These are phyloP conservation scores for Kandelia obovata DNA, from an alignment of 345 rosid genomes.

Conservation along the genomic window DNA sequence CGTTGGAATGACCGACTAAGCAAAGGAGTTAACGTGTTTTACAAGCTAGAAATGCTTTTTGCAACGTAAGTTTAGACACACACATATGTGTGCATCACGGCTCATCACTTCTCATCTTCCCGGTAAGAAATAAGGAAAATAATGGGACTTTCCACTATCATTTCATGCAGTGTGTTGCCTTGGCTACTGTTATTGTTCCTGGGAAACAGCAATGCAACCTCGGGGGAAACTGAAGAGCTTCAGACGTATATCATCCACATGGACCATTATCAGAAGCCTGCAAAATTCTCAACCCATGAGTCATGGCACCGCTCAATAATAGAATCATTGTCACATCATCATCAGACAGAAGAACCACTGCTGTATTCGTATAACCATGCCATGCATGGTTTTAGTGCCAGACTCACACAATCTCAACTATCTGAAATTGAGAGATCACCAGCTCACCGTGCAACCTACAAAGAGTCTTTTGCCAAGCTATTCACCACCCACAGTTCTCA, in stretches of 20 bases:
- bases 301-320: conserved; percentile 27
- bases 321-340: conserved; percentile 14
- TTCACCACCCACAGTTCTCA: conserved; percentile 38
- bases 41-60: too few relatives aligned
- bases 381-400: conserved; percentile 49
- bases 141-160: too few relatives aligned
- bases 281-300: conserved; percentile 27
- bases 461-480: conserved; percentile 35
- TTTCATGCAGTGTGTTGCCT: neutral
- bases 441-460: conserved; percentile 32
- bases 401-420: conserved; percentile 38
- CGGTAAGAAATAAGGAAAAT: too few relatives aligned
- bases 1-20: too few relatives aligned
- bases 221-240: conserved; percentile 7
- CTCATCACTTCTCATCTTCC: too few relatives aligned
- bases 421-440: conserved; percentile 38
- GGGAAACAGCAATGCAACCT: conserved; percentile 4
- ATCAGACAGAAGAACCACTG: conserved; percentile 13
- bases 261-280: conserved; percentile 40
- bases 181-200: conserved; percentile 7
- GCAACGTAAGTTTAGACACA: too few relatives aligned
- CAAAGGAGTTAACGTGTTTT: too few relatives aligned
- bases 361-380: conserved; percentile 42
- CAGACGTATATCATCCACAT: conserved; percentile 39
- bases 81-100: too few relatives aligned